These are phyloP conservation scores for Elsinoe arachidis DNA, from an alignment of 2,329 filamentous ascomycete species.

Conservation along the genomic window DNA sequence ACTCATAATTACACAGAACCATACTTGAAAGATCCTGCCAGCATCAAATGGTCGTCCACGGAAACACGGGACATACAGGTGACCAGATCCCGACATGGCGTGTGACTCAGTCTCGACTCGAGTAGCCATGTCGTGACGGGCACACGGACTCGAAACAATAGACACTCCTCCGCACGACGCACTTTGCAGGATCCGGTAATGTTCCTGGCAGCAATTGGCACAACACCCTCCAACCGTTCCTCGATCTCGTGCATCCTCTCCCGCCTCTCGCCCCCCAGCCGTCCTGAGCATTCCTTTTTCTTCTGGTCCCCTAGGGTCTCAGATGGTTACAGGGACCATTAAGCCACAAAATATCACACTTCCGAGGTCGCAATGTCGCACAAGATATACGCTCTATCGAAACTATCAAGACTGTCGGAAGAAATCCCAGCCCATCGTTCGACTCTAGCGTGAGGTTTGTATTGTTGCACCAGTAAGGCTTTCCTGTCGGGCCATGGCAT, in stretches of 20 bases:
- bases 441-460: slow-evolving; percentile 3
- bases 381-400: slow-evolving; percentile 5
- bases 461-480: slow-evolving; percentile 12
- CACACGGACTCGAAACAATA: slow-evolving; percentile 9
- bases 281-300: slow-evolving; percentile 9
- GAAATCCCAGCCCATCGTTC: slow-evolving; percentile 4
- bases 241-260: slow-evolving; percentile 2
- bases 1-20: background rate
- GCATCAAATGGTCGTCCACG: background rate
- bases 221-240: slow-evolving; percentile 11
- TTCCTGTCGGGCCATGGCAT: background rate
- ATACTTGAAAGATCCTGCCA: background rate
- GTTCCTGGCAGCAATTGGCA: slow-evolving; percentile 8
- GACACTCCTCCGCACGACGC: background rate
- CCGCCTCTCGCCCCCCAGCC: background rate
- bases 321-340: background rate
- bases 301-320: background rate
- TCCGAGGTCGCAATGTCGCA: slow-evolving; percentile 3
- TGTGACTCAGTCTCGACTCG: slow-evolving; percentile 10
- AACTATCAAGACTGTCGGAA: background rate
- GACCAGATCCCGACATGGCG: background rate
- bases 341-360: background rate
- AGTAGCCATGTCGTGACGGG: slow-evolving; percentile 1
- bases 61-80: background rate
- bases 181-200: slow-evolving; percentile 6